These are phyloP conservation scores for Plasmodium cynomolgi DNA, from an alignment of 169 alveolate genomes.

Conservation along the genomic window DNA sequence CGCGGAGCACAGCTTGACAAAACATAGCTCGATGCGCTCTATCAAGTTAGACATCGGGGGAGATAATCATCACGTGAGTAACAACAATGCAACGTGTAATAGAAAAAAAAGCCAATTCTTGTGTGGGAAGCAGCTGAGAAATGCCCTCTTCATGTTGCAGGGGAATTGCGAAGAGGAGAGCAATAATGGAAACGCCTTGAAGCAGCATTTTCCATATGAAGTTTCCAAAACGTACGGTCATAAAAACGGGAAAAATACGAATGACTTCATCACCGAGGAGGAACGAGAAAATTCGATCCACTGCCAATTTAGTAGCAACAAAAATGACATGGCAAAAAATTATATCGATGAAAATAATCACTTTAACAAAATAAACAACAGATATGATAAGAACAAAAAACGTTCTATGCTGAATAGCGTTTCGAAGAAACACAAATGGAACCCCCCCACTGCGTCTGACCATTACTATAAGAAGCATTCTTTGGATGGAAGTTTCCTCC, in stretches of 20 bases:
- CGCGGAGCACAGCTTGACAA: slow-evolving; percentile 2
- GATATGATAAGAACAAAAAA: not conserved
- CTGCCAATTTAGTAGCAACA: not conserved
- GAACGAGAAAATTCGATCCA: not conserved
- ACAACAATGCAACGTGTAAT: not conserved
- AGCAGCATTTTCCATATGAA: not conserved
- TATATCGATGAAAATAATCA: not conserved
- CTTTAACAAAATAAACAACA: not conserved
- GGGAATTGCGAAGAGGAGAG: slow-evolving; percentile 2
- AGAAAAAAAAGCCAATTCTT: not conserved
- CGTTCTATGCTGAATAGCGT: not conserved
- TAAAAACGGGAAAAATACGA: not conserved
- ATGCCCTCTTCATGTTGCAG: slow-evolving; percentile 1
- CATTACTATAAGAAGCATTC: not conserved
- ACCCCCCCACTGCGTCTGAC: not conserved
- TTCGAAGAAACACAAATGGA: not conserved
- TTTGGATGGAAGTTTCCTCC: not conserved
- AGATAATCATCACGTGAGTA: not conserved
- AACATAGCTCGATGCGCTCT: not conserved
- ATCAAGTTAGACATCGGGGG: not conserved
- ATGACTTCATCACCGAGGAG: not conserved
- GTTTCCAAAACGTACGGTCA: not conserved
- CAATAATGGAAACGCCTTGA: not conserved
- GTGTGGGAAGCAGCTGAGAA: not conserved
- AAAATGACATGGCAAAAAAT: not conserved